A percentile compares a stretch with the other conserved stretches of the same genome.
These are phyloP conservation scores for Paecilomyces sp. DNA, from an alignment of 2,329 filamentous ascomycete genomes.

Conservation along the genomic window DNA sequence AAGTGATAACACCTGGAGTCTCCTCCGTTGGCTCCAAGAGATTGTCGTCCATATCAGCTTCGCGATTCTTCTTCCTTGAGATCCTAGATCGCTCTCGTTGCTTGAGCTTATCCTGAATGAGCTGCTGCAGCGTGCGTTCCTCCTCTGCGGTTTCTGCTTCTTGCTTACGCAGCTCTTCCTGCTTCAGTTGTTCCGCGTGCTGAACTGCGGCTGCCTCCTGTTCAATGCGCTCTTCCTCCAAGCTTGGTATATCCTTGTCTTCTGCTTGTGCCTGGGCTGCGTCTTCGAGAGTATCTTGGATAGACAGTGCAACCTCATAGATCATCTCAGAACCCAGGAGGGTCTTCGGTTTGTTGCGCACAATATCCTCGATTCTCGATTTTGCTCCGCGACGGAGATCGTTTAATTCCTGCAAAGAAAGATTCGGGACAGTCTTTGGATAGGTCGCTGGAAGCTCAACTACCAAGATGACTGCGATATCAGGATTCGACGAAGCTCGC, in stretches of 20 bases:
- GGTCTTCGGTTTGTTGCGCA: slow-evolving; percentile 62
- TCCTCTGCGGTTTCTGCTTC: slow-evolving; percentile 35
- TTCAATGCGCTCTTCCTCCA: slow-evolving; percentile 80
- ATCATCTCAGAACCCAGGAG: slow-evolving; percentile 60
- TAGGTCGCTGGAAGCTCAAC: slow-evolving; percentile 86
- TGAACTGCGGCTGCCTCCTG: slow-evolving; percentile 66
- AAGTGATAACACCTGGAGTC: slow-evolving; percentile 30
- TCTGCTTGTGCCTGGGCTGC: slow-evolving; percentile 71
- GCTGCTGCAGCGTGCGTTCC: slow-evolving; percentile 30
- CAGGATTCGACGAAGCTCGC: slow-evolving; percentile 64
- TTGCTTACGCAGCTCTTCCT: slow-evolving; percentile 42
- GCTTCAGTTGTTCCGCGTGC: slow-evolving; percentile 42
- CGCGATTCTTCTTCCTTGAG: slow-evolving; percentile 32
- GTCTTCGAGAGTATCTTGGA: slow-evolving; percentile 71
- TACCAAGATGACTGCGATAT: slow-evolving; percentile 63
- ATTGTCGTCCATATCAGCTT: slow-evolving; percentile 22
- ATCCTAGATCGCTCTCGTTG: slow-evolving; percentile 27
- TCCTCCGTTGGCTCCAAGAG: slow-evolving; percentile 23
- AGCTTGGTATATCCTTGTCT: slow-evolving; percentile 69
- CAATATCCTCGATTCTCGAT: slow-evolving; percentile 62
- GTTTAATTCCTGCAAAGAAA: slow-evolving; percentile 59
- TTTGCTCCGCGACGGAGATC: slow-evolving; percentile 63
- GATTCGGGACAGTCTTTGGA: slow-evolving; percentile 70
- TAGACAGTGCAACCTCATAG: slow-evolving; percentile 52
- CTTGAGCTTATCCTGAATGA: slow-evolving; percentile 32